Evolutionary conservation across 1,284 basidiomycete species (phyloP).

Genomic region (Rugosomyces carneus): DNA sequence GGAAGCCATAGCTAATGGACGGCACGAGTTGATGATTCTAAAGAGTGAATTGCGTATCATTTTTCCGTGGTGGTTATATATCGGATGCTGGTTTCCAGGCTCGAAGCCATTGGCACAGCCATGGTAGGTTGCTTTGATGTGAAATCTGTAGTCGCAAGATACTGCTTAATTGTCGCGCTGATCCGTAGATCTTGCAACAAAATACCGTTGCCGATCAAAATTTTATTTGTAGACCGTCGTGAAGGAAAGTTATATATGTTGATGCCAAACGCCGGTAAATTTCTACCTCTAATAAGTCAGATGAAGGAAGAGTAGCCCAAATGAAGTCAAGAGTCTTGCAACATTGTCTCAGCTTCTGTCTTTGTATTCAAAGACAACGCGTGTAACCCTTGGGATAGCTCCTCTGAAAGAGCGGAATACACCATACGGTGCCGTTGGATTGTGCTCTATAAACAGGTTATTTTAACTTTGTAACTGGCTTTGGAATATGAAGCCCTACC

Average conservation of each 20-base stretch:
- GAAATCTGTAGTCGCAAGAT: slow-evolving; percentile 9
- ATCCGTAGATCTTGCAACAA: slow-evolving; percentile 13
- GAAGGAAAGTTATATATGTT: slow-evolving; percentile 3
- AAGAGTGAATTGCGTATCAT: not conserved
- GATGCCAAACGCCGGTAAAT: not conserved
- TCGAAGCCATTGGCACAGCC: slow-evolving; percentile 16
- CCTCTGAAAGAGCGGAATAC: slow-evolving; percentile 61
- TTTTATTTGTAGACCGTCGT: slow-evolving; percentile 8
- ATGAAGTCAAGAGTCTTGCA: slow-evolving; percentile 5
- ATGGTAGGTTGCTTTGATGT: slow-evolving; percentile 12
- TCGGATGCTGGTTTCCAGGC: slow-evolving; percentile 9
- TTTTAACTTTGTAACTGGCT: not conserved
- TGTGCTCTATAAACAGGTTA: slow-evolving; percentile 41
- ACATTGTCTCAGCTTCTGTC: slow-evolving; percentile 48
- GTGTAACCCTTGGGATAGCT: slow-evolving; percentile 64
- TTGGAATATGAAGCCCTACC: slow-evolving; percentile 37
- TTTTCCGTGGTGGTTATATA: slow-evolving; percentile 13
- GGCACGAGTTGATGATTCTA: slow-evolving; percentile 1
- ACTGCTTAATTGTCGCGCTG: slow-evolving; percentile 5
- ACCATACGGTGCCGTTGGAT: slow-evolving; percentile 77
- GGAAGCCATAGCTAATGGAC: slow-evolving; percentile 14
- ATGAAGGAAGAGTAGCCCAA: no score
- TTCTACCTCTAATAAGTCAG: not conserved
- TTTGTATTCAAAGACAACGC: slow-evolving; percentile 71
- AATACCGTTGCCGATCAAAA: slow-evolving; percentile 11